Evolutionary conservation across 2,329 filamentous ascomycete species (phyloP).

Genomic region (Penicillium sp.): DNA sequence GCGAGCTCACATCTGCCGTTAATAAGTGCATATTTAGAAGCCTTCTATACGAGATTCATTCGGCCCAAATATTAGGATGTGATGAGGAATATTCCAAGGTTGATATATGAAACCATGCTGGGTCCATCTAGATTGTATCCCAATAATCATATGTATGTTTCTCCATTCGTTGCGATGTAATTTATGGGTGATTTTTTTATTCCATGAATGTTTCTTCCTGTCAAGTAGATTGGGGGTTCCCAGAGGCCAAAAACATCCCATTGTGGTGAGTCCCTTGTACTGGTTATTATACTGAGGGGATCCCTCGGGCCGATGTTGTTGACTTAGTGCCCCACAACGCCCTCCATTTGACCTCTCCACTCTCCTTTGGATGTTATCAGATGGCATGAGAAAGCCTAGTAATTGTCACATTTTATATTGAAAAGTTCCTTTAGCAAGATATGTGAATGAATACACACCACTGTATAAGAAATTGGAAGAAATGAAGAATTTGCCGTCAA

Average conservation of each 20-base stretch:
- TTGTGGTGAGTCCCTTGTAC: background rate
- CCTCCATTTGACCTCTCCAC: background rate
- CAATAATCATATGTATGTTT: background rate
- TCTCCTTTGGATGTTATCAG: background rate
- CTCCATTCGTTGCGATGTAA: too few relatives aligned
- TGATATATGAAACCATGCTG: background rate
- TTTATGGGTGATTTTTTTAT: background rate
- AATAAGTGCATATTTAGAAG: background rate
- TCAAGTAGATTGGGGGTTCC: background rate
- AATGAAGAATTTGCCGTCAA: background rate
- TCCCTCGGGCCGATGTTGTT: background rate
- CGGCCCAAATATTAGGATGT: background rate
- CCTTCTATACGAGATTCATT: background rate
- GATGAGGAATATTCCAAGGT: too few relatives aligned
- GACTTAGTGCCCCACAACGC: background rate
- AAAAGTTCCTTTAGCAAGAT: background rate
- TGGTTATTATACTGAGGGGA: background rate
- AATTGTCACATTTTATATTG: background rate
- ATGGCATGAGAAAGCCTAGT: background rate
- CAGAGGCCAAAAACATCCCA: background rate
- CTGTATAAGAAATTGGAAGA: background rate
- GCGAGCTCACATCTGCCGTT: background rate
- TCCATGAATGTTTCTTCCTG: background rate
- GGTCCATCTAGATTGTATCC: background rate
- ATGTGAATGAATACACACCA: background rate